Base-by-base conservation (phyloP, 208 protist species). In the Ichthyophonus hoferi region DNA sequence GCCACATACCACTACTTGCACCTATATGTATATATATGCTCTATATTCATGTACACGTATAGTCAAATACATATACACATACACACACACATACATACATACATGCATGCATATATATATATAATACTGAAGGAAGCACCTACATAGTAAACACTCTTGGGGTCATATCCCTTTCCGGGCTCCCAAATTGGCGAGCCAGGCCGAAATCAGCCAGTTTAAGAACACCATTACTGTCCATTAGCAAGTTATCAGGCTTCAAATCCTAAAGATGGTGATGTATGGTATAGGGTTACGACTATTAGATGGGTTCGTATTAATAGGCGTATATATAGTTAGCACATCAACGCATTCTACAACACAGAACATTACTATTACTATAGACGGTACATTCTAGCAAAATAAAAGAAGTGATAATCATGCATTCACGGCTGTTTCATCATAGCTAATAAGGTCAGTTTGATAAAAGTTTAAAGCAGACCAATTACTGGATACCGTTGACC, bases 181-280 rank as follows among this genome's bases (percentile, higher is more conserved):
- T 89, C 42, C 91, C 87, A 79, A 85, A 93, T 17, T 38, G 42
- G 42, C 90, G 89, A 12, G 90, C 91, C 1, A 92, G 40, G 58
- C 91, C 91, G 50, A 91, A 91, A 78, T 91, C 90, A 1, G 90
- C 87, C 14, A 90, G 42, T 1, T 50, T 79, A 0, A 88, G 43
- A 78, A 83, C 38, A 0, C 87, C 90, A 31, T 40, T 82, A 40
- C 24, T 50, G 79, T 86, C 58, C n/a, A 92, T 43, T 0, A 92
- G 86, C 2, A 91, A 35, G 76, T 91, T 91, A 79, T 87, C 58
- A 1, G 81, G 89, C 83, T 91, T 91, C 76, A 91, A 58, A 87
- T 91, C 89, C 78, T 83, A 90, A 90, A 50, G n/a, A n/a, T n/a
- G n/a, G n/a, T n/a, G n/a, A n/a, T n/a, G n/a, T n/a, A n/a, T n/a